These are phyloP conservation scores for Hansenula lynferdii DNA, from an alignment of 1,139 yeast species.

Conservation along the genomic window DNA sequence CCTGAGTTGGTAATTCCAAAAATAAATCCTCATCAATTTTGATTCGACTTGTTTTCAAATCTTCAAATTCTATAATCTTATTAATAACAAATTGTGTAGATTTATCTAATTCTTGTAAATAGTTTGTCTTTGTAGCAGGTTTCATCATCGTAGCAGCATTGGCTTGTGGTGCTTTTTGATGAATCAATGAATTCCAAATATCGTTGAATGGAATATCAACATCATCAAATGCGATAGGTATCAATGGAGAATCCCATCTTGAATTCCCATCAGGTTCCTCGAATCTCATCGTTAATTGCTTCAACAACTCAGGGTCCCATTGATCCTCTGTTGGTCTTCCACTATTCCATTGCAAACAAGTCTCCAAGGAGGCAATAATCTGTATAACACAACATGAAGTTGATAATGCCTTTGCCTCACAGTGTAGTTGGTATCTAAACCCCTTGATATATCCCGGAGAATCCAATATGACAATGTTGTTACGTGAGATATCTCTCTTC, in stretches of 20 bases:
- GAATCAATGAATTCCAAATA: slow-evolving; percentile 67
- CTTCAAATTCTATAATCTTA: slow-evolving; percentile 57
- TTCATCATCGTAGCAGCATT: slow-evolving; percentile 73
- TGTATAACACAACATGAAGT: slow-evolving; percentile 86
- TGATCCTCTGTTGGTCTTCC: slow-evolving; percentile 23
- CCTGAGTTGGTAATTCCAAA: slow-evolving; percentile 59
- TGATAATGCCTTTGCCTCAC: slow-evolving; percentile 82
- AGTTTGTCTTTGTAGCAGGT: slow-evolving; percentile 69
- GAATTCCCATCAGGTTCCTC: slow-evolving; percentile 89
- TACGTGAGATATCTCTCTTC: slow-evolving; percentile 67
- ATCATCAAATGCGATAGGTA: slow-evolving; percentile 61
- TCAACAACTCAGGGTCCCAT: slow-evolving; percentile 70
- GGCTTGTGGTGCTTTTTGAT: slow-evolving; percentile 60
- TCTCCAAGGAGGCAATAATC: slow-evolving; percentile 60
- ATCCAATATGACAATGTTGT: slow-evolving; percentile 77
- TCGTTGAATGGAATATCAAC: slow-evolving; percentile 58
- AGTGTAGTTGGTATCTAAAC: slow-evolving; percentile 85
- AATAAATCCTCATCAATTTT: slow-evolving; percentile 34
- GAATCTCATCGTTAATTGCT: slow-evolving; percentile 74
- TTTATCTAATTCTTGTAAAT: slow-evolving; percentile 73
- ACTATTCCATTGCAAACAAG: slow-evolving; percentile 60
- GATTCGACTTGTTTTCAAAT: slow-evolving; percentile 48
- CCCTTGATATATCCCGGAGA: slow-evolving; percentile 91
- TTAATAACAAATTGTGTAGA: slow-evolving; percentile 62
- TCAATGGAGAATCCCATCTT: slow-evolving; percentile 94